Evolutionary conservation across 2,329 filamentous ascomycete species (phyloP).

Genomic region (Aspergillus aculeatinus): DNA sequence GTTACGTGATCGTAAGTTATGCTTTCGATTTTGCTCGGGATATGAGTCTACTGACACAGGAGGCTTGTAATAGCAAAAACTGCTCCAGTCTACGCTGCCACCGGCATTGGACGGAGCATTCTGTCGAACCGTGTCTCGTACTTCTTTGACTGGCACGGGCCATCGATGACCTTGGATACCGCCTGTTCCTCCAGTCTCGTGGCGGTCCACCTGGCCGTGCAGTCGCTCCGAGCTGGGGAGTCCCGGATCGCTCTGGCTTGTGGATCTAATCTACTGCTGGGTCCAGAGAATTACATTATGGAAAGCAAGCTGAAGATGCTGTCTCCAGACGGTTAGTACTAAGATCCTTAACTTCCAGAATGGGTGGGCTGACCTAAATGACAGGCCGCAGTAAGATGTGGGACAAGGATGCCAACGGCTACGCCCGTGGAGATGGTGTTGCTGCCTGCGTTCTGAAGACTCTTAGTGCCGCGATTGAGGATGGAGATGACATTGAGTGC

Average conservation of each 20-base stretch:
- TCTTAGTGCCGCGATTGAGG: not conserved
- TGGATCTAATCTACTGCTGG: slow-evolving; percentile 14
- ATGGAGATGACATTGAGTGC: slow-evolving; percentile 4
- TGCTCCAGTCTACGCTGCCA: slow-evolving; percentile 10
- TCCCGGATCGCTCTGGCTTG: slow-evolving; percentile 13
- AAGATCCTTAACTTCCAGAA: too few relatives aligned
- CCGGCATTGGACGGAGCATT: slow-evolving; percentile 30
- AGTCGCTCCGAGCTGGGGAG: slow-evolving; percentile 24
- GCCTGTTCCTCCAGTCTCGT: slow-evolving; percentile 43
- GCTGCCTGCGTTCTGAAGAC: slow-evolving; percentile 4
- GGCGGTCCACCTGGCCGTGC: slow-evolving; percentile 28
- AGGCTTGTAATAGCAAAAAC: too few relatives aligned
- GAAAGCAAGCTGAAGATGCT: not conserved
- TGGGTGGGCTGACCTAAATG: too few relatives aligned
- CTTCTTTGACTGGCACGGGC: slow-evolving; percentile 23
- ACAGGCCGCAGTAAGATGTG: slow-evolving; percentile 16
- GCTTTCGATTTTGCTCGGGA: too few relatives aligned
- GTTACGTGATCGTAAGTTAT: not conserved
- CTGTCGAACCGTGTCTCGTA: slow-evolving; percentile 35
- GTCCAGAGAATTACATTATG: slow-evolving; percentile 9
- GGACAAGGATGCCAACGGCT: slow-evolving; percentile 17
- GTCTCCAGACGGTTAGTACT: slow-evolving; percentile 10
- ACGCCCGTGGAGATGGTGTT: slow-evolving; percentile 8
- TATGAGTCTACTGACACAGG: too few relatives aligned
- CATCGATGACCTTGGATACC: slow-evolving; percentile 43